Base-by-base conservation (phyloP, 805 yeast genomes). In the Peterozyma toletana region DNA sequence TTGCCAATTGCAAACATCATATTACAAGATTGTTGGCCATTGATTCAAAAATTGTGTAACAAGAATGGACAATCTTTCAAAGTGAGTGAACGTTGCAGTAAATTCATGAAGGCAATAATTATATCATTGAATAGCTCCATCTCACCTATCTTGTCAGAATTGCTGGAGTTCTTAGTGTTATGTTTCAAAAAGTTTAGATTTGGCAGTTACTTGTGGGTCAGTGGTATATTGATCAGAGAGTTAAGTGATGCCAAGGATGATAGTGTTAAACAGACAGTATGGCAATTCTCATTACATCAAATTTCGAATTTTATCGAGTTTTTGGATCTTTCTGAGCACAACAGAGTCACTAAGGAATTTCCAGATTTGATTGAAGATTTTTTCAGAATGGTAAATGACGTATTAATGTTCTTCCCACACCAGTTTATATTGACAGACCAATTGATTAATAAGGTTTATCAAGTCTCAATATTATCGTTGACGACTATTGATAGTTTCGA, bases 121-220 rank as follows among this genome's bases (percentile, higher is more conserved):
- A 83, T 82, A 56, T 75, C 80, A 11, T 81, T 77, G 58, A 75
- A 75, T 42, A 64, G 70, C 10, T 80, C 70, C 53, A 58, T 86
- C 46, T 57, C 68, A 17, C 81, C 85, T 2, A 68, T 85, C 18
- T 65, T 90, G 15, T 75, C 79, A 3, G 70, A 76, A 11, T 73
- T 88, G 34, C 87, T 88, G 1, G 80, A 74, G 43, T 63, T 82
- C 40, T 70, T 89, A 44, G 82, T 77, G 16, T 70, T 71, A 34
- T 93, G 95, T 1, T 90, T 88, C 64, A 71, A 78, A 38, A 64
- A 65, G 27, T 83, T 83, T 16, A 75, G 79, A 33, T 77, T 67
- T 54, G 97, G 96, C 3, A 86, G 96, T 58, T 89, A 83, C 57
- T 64, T 90, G 44, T 90, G 95, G 93, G 91, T 86, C 11, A 82